A percentile compares a stretch with the other conserved stretches of the same genome.
These are phyloP conservation scores for Allium cepa DNA, from an alignment of 106 monocot genomes.

Conservation along the genomic window DNA sequence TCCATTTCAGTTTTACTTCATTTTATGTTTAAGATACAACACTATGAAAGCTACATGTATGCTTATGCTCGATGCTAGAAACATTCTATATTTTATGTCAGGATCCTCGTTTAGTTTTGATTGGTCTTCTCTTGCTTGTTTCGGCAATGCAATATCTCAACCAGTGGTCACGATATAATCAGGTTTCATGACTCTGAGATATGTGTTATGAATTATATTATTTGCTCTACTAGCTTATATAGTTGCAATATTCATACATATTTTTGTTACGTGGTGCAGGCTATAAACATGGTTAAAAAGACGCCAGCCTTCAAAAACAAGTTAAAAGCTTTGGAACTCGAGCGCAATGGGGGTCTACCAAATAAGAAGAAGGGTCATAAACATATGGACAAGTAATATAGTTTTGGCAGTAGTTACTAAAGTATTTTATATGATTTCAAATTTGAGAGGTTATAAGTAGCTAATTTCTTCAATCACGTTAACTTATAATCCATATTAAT, in stretches of 20 bases:
- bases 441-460: background rate
- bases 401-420: background rate
- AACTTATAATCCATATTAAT: too few species aligned
- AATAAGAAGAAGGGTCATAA: conserved; percentile 88
- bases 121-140: conserved; percentile 83
- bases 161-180: conserved; percentile 71
- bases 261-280: conserved; percentile 32
- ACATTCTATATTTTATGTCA: conserved; percentile 16
- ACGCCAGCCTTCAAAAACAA: conserved; percentile 95
- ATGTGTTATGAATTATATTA: background rate
- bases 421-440: background rate
- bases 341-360: conserved; percentile 60
- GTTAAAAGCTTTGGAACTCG: conserved; percentile 79
- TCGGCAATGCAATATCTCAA: conserved; percentile 91
- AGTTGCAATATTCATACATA: background rate
- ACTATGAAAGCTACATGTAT: too few species aligned
- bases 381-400: conserved; percentile 74
- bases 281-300: conserved; percentile 87
- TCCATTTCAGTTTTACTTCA: conserved; percentile 1
- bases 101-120: conserved; percentile 89
- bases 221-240: background rate
- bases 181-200: conserved; percentile 33
- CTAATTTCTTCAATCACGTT: too few species aligned
- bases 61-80: background rate
- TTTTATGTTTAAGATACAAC: background rate